Conservation (phyloP, 768 basidiomycete genomes). For the Suillus subalutaceus region DNA sequence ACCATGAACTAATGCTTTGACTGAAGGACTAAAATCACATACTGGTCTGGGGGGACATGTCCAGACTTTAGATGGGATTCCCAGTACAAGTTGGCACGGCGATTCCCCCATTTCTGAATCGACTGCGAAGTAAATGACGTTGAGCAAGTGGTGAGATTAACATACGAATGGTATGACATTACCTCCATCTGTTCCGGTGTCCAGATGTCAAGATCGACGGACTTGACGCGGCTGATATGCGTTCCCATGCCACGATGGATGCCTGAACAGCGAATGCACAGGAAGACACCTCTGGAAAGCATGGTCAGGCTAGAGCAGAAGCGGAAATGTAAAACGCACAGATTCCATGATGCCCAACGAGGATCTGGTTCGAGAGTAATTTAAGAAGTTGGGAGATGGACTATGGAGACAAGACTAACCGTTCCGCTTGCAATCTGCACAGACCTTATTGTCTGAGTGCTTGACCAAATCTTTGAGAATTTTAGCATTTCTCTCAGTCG, state of each 20-base stretch:
- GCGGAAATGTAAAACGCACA: constrained; percentile 51
- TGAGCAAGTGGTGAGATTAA: constrained; percentile 7
- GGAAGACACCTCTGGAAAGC: constrained; percentile 75
- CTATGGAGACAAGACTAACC: constrained; percentile 50
- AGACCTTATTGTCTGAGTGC: constrained; percentile 88
- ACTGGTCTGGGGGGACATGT: constrained; percentile 95
- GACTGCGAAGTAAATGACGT: constrained; percentile 43
- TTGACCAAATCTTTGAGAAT: constrained; percentile 88
- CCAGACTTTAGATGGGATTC: constrained; percentile 93
- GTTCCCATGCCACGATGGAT: constrained; percentile 98
- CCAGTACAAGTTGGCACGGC: constrained; percentile 93
- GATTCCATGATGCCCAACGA: constrained; percentile 97
- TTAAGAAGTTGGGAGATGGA: constrained; percentile 6
- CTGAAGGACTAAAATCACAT: constrained; percentile 35
- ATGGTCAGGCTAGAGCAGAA: background rate
- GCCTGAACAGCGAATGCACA: constrained; percentile 97
- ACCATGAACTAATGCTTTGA: constrained; percentile 1
- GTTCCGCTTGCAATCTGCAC: constrained; percentile 96
- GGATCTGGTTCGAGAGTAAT: constrained; percentile 65
- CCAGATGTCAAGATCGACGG: constrained; percentile 97
- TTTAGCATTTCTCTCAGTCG: constrained; percentile 76
- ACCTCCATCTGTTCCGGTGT: constrained; percentile 98
- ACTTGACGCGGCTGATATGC: constrained; percentile 96
- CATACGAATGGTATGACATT: constrained; percentile 21
- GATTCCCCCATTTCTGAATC: constrained; percentile 95